Percentiles rank a stretch among this genome's conserved stretches.
phyloP scores from a whole-genome alignment of 2,329 filamentous ascomycete genomes.

The Knufia petricola region DNA sequence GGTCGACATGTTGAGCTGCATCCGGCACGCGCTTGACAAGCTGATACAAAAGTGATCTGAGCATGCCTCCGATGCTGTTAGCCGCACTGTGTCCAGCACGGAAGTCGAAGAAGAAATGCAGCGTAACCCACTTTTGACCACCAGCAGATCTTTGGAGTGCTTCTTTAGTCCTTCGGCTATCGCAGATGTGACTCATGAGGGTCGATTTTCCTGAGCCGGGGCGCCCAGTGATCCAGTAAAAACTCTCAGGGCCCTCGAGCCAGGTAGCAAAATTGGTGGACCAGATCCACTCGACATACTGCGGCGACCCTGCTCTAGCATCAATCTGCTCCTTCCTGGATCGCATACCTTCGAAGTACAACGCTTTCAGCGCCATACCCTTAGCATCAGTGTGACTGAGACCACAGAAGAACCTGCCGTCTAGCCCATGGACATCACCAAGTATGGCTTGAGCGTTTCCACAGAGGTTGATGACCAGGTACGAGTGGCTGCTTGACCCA shows the following conservation, averaged over 20 bases:
- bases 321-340: background rate
- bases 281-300: slow-evolving; percentile 5
- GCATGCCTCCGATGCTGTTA: background rate
- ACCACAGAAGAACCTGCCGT: background rate
- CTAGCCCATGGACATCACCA: background rate
- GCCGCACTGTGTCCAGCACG: background rate
- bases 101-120: slow-evolving; percentile 3
- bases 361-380: background rate
- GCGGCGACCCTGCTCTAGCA: background rate
- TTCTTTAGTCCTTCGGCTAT: background rate
- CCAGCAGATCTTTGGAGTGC: background rate
- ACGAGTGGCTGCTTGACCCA: background rate
- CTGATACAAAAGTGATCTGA: background rate
- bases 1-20: background rate
- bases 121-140: background rate
- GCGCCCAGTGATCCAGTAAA: slow-evolving; percentile 25
- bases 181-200: slow-evolving; percentile 25
- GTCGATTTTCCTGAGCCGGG: slow-evolving; percentile 38
- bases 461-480: background rate
- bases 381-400: background rate
- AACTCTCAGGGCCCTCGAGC: background rate
- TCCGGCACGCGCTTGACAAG: background rate
- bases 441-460: background rate
- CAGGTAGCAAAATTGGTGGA: background rate
- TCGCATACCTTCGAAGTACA: slow-evolving; percentile 6